Percentiles rank a stretch among this genome's conserved stretches.
Conservation (phyloP, 1,139 yeast species). For the Debaryomyces psychrophilus region DNA sequence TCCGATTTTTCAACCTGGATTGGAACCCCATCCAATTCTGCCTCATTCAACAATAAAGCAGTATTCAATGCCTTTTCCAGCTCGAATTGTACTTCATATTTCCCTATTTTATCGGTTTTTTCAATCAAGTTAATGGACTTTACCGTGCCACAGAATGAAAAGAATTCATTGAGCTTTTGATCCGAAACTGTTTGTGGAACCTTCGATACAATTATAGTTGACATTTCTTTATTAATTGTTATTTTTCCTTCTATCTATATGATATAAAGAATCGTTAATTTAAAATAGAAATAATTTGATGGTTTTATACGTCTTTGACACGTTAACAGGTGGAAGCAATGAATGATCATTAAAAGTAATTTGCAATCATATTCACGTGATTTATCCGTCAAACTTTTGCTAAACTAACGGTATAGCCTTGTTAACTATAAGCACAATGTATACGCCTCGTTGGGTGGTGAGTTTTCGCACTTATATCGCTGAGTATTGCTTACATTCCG, state of each 20-base stretch:
- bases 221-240: slow-evolving; percentile 24
- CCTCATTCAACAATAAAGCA: slow-evolving; percentile 73
- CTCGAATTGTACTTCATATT: slow-evolving; percentile 56
- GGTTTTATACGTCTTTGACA: slow-evolving; percentile 1
- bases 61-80: slow-evolving; percentile 67
- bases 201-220: slow-evolving; percentile 59
- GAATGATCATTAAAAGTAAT: slow-evolving; percentile 2
- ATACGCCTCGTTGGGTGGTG: background rate
- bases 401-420: background rate
- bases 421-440: background rate
- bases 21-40: slow-evolving; percentile 64
- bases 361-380: slow-evolving; percentile 7
- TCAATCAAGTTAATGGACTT: slow-evolving; percentile 43
- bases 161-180: slow-evolving; percentile 66
- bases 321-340: background rate
- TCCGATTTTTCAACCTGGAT: slow-evolving; percentile 49
- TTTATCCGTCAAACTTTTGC: background rate
- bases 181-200: slow-evolving; percentile 58
- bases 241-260: background rate
- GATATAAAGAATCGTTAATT: too few relatives aligned
- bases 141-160: slow-evolving; percentile 78
- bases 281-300: background rate
- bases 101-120: slow-evolving; percentile 32
- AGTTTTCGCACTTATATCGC: background rate
- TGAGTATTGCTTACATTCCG: background rate